phyloP scores from a whole-genome alignment of 108 stramenopile species.

The Cyclostephanos tholiformis region DNA sequence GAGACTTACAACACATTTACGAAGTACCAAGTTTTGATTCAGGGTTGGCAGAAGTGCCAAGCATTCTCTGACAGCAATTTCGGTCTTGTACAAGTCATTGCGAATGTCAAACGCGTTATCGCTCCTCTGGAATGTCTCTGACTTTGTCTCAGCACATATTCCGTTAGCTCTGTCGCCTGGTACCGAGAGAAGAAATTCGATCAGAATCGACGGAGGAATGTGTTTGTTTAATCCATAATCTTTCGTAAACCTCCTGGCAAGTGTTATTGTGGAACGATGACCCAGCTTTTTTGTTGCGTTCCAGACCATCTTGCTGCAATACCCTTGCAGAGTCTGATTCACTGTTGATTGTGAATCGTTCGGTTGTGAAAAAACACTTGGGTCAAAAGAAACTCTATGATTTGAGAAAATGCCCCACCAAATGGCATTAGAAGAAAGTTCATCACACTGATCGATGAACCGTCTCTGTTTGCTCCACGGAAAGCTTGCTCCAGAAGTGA shows the following conservation, averaged over 20 bases:
- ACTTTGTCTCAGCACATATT: not conserved
- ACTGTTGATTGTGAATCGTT: conserved; percentile 46
- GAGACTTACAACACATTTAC: conserved; percentile 52
- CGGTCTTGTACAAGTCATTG: conserved; percentile 39
- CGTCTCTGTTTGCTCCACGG: conserved; percentile 68
- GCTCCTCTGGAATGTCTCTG: not conserved
- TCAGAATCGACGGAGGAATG: conserved; percentile 29
- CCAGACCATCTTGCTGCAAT: conserved; percentile 40
- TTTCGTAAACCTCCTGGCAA: conserved; percentile 39
- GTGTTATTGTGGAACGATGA: conserved; percentile 19
- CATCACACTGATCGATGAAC: conserved; percentile 76
- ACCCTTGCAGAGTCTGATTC: conserved; percentile 21
- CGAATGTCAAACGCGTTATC: conserved; percentile 35
- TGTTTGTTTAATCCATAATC: conserved; percentile 30
- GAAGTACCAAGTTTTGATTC: conserved; percentile 44
- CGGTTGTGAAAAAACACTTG: conserved; percentile 43
- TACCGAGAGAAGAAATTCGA: conserved; percentile 44
- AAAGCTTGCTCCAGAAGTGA: conserved; percentile 36
- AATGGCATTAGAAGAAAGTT: conserved; percentile 54
- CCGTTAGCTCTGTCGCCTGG: conserved; percentile 9
- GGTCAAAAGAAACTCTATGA: conserved; percentile 65
- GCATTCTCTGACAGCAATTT: conserved; percentile 38
- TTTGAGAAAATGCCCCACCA: conserved; percentile 76
- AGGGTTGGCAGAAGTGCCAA: conserved; percentile 40
- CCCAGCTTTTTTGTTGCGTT: conserved; percentile 26